Conservation (phyloP, 306 rosid species). For the Cucurbita moschata region DNA sequence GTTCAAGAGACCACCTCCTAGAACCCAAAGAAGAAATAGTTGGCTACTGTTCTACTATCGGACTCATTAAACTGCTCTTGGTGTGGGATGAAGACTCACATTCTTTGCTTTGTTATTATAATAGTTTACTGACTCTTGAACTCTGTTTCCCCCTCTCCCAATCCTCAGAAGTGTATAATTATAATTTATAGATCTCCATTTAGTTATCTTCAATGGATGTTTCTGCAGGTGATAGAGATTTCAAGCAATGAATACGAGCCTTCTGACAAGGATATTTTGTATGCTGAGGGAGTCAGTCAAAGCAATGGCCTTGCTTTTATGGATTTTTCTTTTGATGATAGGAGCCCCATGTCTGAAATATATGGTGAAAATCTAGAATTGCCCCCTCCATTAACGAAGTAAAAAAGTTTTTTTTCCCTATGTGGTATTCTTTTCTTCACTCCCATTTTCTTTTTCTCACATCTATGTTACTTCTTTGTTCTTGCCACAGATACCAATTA, state of each 20-base stretch:
- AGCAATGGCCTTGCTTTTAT: conserved; percentile 74
- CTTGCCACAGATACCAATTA: conserved; percentile 52
- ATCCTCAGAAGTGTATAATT: neutral
- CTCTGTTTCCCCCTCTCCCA: neutral
- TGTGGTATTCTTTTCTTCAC: neutral
- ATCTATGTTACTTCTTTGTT: conserved; percentile 6
- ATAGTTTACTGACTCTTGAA: neutral
- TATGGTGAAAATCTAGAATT: conserved; percentile 50
- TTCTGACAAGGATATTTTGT: conserved; percentile 58
- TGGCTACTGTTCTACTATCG: neutral
- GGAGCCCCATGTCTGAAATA: conserved; percentile 68
- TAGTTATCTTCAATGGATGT: neutral
- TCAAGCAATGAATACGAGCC: conserved; percentile 94
- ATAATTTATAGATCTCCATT: neutral
- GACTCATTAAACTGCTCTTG: neutral
- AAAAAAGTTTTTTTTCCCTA: conserved; percentile 22
- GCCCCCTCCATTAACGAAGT: conserved; percentile 54
- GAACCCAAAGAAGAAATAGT: neutral
- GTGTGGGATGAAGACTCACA: neutral
- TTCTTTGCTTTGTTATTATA: neutral
- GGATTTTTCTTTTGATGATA: conserved; percentile 77
- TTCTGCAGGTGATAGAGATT: conserved; percentile 63
- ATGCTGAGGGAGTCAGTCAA: conserved; percentile 82
- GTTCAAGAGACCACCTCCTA: neutral
- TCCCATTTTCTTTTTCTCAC: conserved; percentile 9